phyloP scores from a whole-genome alignment of 78 protist genomes.

The Creolimax fragrantissima region DNA sequence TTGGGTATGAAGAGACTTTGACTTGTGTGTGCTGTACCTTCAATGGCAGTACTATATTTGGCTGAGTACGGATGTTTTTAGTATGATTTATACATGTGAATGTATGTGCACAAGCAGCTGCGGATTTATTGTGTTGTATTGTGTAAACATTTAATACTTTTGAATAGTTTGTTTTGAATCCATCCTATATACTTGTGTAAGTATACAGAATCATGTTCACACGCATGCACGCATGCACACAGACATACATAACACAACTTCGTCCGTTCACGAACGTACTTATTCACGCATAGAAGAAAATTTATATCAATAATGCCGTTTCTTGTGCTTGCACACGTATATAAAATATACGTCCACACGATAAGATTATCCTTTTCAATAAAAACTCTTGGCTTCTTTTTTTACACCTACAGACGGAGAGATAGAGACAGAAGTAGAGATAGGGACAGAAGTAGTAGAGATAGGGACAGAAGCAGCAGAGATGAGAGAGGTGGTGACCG shows the following conservation, averaged over 20 bases:
- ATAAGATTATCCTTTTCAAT: neutral
- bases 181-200: neutral
- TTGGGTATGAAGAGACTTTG: too few species aligned
- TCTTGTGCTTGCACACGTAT: neutral
- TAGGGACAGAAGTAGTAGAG: neutral
- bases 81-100: neutral
- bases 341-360: neutral
- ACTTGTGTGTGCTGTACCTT: too few species aligned
- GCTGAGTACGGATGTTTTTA: too few species aligned
- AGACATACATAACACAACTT: neutral
- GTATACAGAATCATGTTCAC: neutral
- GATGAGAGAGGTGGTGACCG: neutral
- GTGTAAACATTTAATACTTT: neutral
- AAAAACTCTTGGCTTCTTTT: neutral
- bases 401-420: neutral
- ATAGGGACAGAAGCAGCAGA: slow-evolving; percentile 4
- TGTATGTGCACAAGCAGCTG: neutral
- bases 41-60: too few species aligned
- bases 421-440: neutral
- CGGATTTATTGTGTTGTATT: neutral
- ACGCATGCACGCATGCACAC: neutral
- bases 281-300: neutral
- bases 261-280: neutral
- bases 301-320: neutral
- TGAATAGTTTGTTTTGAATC: neutral